Evolutionary conservation across 495 filamentous ascomycete genomes (phyloP).

Genomic region (Hyphodiscus hymeniophilus): DNA sequence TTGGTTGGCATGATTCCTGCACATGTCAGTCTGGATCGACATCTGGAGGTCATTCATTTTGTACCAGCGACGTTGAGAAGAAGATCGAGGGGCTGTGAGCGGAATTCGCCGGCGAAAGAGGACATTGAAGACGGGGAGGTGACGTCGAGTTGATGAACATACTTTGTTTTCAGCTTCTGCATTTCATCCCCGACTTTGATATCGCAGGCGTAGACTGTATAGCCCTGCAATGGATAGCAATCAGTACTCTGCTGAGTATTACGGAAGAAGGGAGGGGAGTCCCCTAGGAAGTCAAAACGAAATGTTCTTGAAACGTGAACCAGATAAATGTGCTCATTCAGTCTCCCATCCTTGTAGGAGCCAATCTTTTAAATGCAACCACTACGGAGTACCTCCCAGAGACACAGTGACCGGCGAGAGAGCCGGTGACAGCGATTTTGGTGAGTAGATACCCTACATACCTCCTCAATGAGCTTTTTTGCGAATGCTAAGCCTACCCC

Average conservation of each 20-base stretch:
- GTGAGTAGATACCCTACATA: too few species aligned
- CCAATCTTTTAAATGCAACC: too few species aligned
- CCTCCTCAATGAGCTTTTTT: neutral
- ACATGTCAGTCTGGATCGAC: too few species aligned
- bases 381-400: too few species aligned
- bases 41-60: neutral
- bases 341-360: too few species aligned
- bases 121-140: neutral
- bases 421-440: too few species aligned
- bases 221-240: neutral
- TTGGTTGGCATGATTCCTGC: neutral
- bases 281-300: neutral
- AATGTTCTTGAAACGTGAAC: too few species aligned
- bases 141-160: neutral
- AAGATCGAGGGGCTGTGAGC: neutral
- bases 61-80: neutral
- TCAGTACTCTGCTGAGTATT: neutral
- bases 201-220: neutral
- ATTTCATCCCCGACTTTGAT: neutral
- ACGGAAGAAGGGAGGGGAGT: neutral
- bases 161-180: neutral
- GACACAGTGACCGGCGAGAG: too few species aligned
- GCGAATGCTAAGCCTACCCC: neutral
- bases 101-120: neutral
- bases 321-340: too few species aligned